Conservation (phyloP, 768 basidiomycete genomes). For the Serendipita vermifera region DNA sequence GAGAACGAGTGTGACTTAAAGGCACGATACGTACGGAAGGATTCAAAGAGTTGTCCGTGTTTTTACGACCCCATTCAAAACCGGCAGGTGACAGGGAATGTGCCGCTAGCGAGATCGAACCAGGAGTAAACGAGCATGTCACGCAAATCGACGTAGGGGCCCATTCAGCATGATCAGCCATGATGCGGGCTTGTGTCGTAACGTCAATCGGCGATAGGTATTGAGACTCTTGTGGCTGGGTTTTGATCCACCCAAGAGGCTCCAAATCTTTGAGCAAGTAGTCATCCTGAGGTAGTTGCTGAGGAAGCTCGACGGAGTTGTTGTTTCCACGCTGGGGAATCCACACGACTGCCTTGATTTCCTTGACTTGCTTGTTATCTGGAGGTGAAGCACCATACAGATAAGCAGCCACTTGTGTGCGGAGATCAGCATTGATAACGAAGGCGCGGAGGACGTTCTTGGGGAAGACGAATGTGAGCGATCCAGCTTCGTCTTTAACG, state of each 20-base stretch:
- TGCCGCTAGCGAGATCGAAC: constrained; percentile 89
- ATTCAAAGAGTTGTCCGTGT: constrained; percentile 69
- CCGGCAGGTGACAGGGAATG: constrained; percentile 84
- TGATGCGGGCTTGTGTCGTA: constrained; percentile 87
- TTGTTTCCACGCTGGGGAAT: constrained; percentile 96
- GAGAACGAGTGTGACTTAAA: not conserved
- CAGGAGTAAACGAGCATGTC: constrained; percentile 92
- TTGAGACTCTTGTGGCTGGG: constrained; percentile 82
- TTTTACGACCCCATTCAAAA: constrained; percentile 98
- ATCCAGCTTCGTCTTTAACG: constrained; percentile 93
- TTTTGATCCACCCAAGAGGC: constrained; percentile 93
- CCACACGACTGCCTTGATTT: constrained; percentile 96
- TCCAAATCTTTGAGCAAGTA: constrained; percentile 91
- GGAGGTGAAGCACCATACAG: constrained; percentile 86
- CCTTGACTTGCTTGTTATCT: constrained; percentile 97
- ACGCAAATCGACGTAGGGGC: constrained; percentile 88
- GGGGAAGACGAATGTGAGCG: constrained; percentile 89
- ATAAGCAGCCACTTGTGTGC: constrained; percentile 91
- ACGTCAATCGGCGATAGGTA: constrained; percentile 90
- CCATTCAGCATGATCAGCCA: constrained; percentile 95
- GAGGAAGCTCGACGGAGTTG: constrained; percentile 83
- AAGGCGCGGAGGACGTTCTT: constrained; percentile 95
- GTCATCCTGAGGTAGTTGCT: constrained; percentile 84
- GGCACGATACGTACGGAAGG: constrained; percentile 39
- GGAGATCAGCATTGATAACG: constrained; percentile 82